Base-by-base conservation (phyloP, 129 eudicot genomes). In the Scalesia atractyloides region DNA sequence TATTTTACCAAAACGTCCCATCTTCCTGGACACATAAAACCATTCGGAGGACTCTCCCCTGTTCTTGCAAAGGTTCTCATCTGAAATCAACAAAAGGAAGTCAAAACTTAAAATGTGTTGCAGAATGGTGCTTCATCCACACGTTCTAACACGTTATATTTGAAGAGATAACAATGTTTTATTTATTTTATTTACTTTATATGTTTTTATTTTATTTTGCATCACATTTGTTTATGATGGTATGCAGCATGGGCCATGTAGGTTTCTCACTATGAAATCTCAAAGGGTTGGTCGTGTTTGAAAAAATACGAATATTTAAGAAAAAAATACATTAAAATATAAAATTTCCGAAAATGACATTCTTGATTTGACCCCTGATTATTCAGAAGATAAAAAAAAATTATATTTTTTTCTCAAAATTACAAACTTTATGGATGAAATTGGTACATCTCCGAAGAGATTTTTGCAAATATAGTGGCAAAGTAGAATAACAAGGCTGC, bases 1-100 rank as follows among this genome's bases (percentile, higher is more conserved):
- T 90, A 87, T 68, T 80, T 83, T 37, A 87, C 95, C 69, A 90
- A 76, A 36, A 87, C 91, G 10, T 90, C 77, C 91, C 97, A 90
- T 77, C 97, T 91, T 9, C 89, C 89, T 0, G 95, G 95, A 71
- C 96, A 92, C 96, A 89, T 92, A 68, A 92, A 92, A 58, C 98
- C 98, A 73, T 92, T 85, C 4, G 98, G 96, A 61, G 98, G 98
- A 81, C 81, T 89, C 77, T 92, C 98, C 4, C 96, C 96, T 13
- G 80, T 89, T 84, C 87, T 87, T 74, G 98, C 98, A 71, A 47
- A 87, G 30, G 89, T 73, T 60, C 98, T 67, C 98, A 89, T 92
- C 96, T 92, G 81, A 83, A 80, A 68, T 64, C 41, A 73, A 51
- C 7, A 30, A 3, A 26, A 41, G 5, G 72, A 18, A 22, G 3